These are phyloP conservation scores for Aspergillus candidus DNA, from an alignment of 2,329 filamentous ascomycete genomes.

Conservation along the genomic window DNA sequence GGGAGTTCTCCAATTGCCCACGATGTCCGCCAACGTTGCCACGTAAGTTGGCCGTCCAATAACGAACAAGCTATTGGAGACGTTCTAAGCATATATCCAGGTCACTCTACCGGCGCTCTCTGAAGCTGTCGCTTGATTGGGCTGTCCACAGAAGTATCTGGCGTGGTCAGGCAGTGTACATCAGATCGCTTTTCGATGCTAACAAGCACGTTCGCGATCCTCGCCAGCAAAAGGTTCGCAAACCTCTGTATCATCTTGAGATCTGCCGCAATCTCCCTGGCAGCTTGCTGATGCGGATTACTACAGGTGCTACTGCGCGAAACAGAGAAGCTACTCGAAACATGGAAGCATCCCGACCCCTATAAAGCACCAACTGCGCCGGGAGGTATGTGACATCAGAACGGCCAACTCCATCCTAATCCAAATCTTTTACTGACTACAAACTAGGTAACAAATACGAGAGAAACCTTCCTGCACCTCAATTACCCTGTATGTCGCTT, in stretches of 20 bases:
- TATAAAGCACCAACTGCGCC: constrained; percentile 85
- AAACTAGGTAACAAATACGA: constrained; percentile 84
- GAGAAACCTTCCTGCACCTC: constrained; percentile 76
- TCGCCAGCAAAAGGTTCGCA: constrained; percentile 68
- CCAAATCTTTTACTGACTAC: neutral
- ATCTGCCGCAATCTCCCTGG: neutral
- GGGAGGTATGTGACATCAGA: constrained; percentile 59
- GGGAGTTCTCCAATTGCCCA: constrained; percentile 3
- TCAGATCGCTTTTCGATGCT: constrained; percentile 88
- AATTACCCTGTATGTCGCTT: constrained; percentile 66
- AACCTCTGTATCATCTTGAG: constrained; percentile 24
- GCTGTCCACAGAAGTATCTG: constrained; percentile 86
- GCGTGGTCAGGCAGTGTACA: constrained; percentile 94
- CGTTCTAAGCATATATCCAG: constrained; percentile 33
- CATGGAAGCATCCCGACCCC: constrained; percentile 97
- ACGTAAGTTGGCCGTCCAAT: constrained; percentile 26
- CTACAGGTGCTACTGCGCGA: constrained; percentile 72
- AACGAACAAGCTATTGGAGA: constrained; percentile 1
- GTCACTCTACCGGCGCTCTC: constrained; percentile 78
- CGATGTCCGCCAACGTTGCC: constrained; percentile 33
- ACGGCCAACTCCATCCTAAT: neutral
- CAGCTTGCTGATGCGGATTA: constrained; percentile 1
- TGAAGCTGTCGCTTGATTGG: constrained; percentile 95
- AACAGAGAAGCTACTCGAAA: constrained; percentile 79
- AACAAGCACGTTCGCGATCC: constrained; percentile 81